These are phyloP conservation scores for Euphorbia peplus DNA, from an alignment of 345 rosid genomes.

Conservation along the genomic window DNA sequence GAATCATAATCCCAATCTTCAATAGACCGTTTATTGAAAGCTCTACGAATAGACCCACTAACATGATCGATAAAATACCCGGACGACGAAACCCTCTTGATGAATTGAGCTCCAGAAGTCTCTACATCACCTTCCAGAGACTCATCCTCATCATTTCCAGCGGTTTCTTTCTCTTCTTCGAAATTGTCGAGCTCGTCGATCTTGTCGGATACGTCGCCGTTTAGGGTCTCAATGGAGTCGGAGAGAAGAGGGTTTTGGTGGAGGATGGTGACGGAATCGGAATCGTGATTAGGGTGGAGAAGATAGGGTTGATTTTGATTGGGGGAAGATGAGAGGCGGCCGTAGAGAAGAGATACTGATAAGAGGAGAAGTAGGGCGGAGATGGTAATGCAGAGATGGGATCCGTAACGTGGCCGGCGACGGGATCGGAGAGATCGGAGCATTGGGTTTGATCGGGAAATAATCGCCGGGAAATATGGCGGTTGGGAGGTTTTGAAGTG, in stretches of 20 bases:
- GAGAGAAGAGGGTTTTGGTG: constrained; percentile 45
- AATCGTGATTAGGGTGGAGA: constrained; percentile 21
- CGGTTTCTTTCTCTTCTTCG: constrained; percentile 38
- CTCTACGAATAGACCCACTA: constrained; percentile 56
- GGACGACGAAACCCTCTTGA: constrained; percentile 29
- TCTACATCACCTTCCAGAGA: constrained; percentile 31
- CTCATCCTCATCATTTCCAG: constrained; percentile 36
- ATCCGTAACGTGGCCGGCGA: constrained; percentile 78
- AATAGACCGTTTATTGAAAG: constrained; percentile 59
- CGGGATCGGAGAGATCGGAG: constrained; percentile 55
- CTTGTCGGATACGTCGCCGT: constrained; percentile 36
- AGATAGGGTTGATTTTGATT: constrained; percentile 20
- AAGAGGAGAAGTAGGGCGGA: constrained; percentile 79
- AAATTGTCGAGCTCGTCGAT: constrained; percentile 80
- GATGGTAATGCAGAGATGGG: constrained; percentile 60
- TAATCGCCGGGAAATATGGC: not conserved
- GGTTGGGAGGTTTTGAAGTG: not conserved
- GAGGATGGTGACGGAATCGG: constrained; percentile 3
- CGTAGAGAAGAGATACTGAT: constrained; percentile 80
- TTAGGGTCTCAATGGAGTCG: constrained; percentile 45
- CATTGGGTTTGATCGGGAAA: constrained; percentile 16
- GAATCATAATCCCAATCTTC: constrained; percentile 88
- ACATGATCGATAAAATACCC: constrained; percentile 74
- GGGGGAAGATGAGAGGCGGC: constrained; percentile 73
- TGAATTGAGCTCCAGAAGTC: constrained; percentile 23